These are phyloP conservation scores for Microdochium trichocladiopsis DNA, from an alignment of 2,329 filamentous ascomycete genomes.

Conservation along the genomic window DNA sequence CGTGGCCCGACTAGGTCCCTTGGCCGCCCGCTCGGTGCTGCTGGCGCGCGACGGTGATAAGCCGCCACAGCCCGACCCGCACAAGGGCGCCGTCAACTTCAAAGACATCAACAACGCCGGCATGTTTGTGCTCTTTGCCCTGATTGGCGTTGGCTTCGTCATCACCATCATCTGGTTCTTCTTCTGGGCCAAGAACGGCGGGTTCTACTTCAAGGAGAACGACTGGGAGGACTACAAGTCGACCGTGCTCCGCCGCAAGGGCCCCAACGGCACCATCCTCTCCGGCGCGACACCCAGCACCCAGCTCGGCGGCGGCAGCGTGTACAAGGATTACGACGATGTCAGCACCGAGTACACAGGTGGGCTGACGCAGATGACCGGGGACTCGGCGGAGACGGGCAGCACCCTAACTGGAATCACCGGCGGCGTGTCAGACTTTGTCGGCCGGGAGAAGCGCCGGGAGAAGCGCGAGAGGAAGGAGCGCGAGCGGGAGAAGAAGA, in stretches of 20 bases:
- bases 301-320: slow-evolving; percentile 78
- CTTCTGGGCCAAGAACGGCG: slow-evolving; percentile 95
- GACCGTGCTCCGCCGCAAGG: slow-evolving; percentile 81
- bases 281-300: slow-evolving; percentile 78
- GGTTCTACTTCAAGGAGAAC: slow-evolving; percentile 74
- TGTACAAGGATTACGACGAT: slow-evolving; percentile 66
- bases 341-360: slow-evolving; percentile 29
- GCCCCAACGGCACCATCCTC: slow-evolving; percentile 81
- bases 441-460: slow-evolving; percentile 46
- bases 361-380: slow-evolving; percentile 22
- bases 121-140: slow-evolving; percentile 78
- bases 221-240: slow-evolving; percentile 99
- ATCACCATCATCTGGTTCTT: slow-evolving; percentile 88
- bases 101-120: slow-evolving; percentile 57
- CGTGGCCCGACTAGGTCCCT: slow-evolving; percentile 28
- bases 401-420: slow-evolving; percentile 50
- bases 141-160: slow-evolving; percentile 74
- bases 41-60: slow-evolving; percentile 27
- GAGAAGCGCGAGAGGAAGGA: slow-evolving; percentile 47
- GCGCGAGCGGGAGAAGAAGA: slow-evolving; percentile 33
- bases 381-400: slow-evolving; percentile 34
- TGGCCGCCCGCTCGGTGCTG: slow-evolving; percentile 36
- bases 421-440: slow-evolving; percentile 48
- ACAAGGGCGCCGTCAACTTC: slow-evolving; percentile 43
- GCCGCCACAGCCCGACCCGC: slow-evolving; percentile 28